Conservation (phyloP, 2,329 filamentous ascomycete genomes). For the Dichotomopilus funicola region DNA sequence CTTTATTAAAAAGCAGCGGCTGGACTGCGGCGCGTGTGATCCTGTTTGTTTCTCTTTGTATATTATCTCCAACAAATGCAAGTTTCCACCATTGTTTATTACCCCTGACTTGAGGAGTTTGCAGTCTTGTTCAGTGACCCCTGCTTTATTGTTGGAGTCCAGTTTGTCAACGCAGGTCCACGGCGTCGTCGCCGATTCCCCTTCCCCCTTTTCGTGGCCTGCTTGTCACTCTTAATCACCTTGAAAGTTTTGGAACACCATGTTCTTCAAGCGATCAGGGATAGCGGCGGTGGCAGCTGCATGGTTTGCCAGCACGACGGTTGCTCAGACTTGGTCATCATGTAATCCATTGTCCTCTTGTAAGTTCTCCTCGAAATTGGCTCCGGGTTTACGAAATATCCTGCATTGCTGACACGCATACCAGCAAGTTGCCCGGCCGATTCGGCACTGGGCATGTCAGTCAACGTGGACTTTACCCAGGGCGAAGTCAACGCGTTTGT, state of each 20-base stretch:
- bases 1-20: not conserved
- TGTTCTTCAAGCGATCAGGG: constrained; percentile 21
- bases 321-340: constrained; percentile 29
- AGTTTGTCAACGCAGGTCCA: too few species aligned
- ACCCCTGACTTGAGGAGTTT: too few species aligned
- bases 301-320: constrained; percentile 13
- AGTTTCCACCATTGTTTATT: too few species aligned
- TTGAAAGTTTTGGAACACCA: constrained; percentile 1
- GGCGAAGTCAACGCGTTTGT: constrained; percentile 75
- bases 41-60: constrained; percentile 2
- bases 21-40: not conserved
- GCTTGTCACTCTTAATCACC: too few species aligned
- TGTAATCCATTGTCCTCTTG: constrained; percentile 29
- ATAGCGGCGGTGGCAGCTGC: constrained; percentile 19
- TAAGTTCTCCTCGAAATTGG: constrained; percentile 16
- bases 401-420: constrained; percentile 17
- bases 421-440: constrained; percentile 61
- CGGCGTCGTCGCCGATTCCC: too few species aligned
- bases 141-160: too few species aligned
- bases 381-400: not conserved
- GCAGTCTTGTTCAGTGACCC: too few species aligned
- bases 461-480: constrained; percentile 75
- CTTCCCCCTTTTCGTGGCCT: too few species aligned
- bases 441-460: constrained; percentile 74
- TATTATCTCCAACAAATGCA: not conserved